Percentiles rank a stretch among this genome's conserved stretches.
These are phyloP conservation scores for Aspergillus amoenus DNA, from an alignment of 2,329 filamentous ascomycete species.

Conservation along the genomic window DNA sequence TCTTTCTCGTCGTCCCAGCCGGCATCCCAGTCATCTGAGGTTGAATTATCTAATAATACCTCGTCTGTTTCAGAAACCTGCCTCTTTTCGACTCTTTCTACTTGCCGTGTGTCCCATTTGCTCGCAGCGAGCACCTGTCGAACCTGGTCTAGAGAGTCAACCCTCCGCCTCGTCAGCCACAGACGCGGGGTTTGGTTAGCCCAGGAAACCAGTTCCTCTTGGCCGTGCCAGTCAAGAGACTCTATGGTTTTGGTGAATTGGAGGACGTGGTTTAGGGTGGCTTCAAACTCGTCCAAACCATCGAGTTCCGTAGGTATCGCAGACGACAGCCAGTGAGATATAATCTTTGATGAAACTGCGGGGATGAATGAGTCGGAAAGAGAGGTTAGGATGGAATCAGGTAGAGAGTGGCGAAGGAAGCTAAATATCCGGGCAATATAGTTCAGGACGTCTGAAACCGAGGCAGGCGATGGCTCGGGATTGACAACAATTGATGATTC, in stretches of 20 bases:
- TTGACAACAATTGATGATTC: constrained; percentile 30
- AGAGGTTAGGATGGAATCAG: constrained; percentile 48
- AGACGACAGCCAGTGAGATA: constrained; percentile 71
- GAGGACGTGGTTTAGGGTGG: constrained; percentile 63
- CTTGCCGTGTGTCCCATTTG: constrained; percentile 65
- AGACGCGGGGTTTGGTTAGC: constrained; percentile 73
- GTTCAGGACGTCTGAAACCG: constrained; percentile 39
- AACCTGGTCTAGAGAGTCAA: constrained; percentile 73
- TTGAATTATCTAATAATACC: constrained; percentile 58
- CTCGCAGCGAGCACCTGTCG: constrained; percentile 67
- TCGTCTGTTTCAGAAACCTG: constrained; percentile 70
- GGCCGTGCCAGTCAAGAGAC: constrained; percentile 61
- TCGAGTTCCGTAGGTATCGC: constrained; percentile 73
- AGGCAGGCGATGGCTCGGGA: constrained; percentile 24
- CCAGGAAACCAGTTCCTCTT: constrained; percentile 71
- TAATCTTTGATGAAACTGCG: constrained; percentile 65
- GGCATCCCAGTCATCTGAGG: constrained; percentile 68
- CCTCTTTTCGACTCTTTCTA: constrained; percentile 83
- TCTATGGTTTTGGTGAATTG: constrained; percentile 65
- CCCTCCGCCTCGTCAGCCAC: constrained; percentile 83
- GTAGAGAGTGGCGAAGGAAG: constrained; percentile 54
- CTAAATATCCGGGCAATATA: constrained; percentile 47
- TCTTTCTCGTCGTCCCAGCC: constrained; percentile 74
- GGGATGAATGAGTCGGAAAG: constrained; percentile 71
- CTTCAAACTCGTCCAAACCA: constrained; percentile 70